Evolutionary conservation across 805 yeast species (phyloP).

Genomic region (Cyberlindnera subsufficiens): DNA sequence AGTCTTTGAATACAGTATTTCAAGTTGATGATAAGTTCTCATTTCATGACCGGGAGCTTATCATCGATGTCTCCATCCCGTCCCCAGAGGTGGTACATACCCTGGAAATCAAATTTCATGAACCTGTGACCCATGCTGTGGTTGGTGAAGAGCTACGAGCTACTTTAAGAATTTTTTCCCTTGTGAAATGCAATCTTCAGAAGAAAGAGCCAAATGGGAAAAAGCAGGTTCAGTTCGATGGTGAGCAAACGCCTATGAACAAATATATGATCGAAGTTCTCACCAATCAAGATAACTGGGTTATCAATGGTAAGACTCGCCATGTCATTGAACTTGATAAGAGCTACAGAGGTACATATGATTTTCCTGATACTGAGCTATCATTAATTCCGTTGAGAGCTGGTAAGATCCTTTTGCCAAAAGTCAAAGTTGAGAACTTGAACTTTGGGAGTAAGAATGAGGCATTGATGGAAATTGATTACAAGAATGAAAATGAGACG

Average conservation of each 20-base stretch:
- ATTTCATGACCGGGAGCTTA: conserved; percentile 20
- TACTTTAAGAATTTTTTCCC: conserved; percentile 31
- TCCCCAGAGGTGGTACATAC: conserved; percentile 53
- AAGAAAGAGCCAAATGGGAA: conserved; percentile 3
- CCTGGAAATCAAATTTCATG: conserved; percentile 36
- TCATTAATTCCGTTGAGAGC: conserved; percentile 67
- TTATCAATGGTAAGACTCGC: conserved; percentile 65
- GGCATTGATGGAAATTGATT: conserved; percentile 51
- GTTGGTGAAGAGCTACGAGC: conserved; percentile 62
- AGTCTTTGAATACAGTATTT: neutral
- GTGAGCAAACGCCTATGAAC: conserved; percentile 15
- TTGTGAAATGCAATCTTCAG: conserved; percentile 16
- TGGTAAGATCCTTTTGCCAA: conserved; percentile 70
- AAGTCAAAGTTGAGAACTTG: conserved; percentile 38
- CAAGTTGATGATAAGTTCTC: neutral
- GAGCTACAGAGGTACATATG: conserved; percentile 6
- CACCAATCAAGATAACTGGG: conserved; percentile 66
- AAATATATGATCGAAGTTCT: conserved; percentile 41
- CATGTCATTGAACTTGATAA: conserved; percentile 40
- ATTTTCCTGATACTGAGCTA: conserved; percentile 27
- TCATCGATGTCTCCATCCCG: conserved; percentile 60
- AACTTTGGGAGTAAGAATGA: conserved; percentile 27
- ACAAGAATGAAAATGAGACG: conserved; percentile 62
- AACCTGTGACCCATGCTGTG: conserved; percentile 34
- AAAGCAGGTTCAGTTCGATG: conserved; percentile 20